Conservation (phyloP, 2,329 filamentous ascomycete genomes). For the Beauveria bassiana region DNA sequence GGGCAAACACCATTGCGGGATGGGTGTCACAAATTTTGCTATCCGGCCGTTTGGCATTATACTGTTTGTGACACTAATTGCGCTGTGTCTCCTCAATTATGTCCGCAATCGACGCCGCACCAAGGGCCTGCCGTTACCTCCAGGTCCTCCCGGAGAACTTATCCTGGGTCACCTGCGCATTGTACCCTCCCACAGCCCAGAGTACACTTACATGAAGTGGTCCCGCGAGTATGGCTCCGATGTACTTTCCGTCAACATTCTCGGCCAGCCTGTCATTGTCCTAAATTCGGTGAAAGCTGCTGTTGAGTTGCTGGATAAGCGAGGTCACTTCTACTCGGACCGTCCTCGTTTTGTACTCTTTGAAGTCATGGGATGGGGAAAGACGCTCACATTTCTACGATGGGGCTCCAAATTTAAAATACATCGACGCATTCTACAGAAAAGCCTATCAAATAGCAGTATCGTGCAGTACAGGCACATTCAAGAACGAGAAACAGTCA, state of each 20-base stretch:
- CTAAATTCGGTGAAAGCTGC: constrained; percentile 36
- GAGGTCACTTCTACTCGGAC: constrained; percentile 36
- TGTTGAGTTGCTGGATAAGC: constrained; percentile 36
- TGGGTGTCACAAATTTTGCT: background rate
- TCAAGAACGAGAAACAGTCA: constrained; percentile 27
- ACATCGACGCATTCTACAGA: constrained; percentile 37
- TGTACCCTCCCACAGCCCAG: constrained; percentile 27
- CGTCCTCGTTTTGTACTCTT: constrained; percentile 37
- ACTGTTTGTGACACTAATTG: background rate
- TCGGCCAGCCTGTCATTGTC: constrained; percentile 31
- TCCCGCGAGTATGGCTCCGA: constrained; percentile 42
- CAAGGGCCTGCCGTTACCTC: constrained; percentile 20
- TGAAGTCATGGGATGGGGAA: constrained; percentile 37
- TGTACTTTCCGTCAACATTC: constrained; percentile 25
- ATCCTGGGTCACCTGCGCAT: constrained; percentile 37
- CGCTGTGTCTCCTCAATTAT: constrained; percentile 11
- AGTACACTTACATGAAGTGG: constrained; percentile 24
- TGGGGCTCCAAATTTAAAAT: constrained; percentile 35
- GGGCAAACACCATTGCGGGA: background rate
- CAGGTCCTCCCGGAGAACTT: constrained; percentile 27
- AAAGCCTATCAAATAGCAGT: constrained; percentile 32
- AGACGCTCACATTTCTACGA: constrained; percentile 37
- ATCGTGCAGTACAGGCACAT: constrained; percentile 26
- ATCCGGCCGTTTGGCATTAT: background rate
- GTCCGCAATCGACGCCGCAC: background rate